These are phyloP conservation scores for Achaetomium macrosporum DNA, from an alignment of 2,329 filamentous ascomycete species.

Conservation along the genomic window DNA sequence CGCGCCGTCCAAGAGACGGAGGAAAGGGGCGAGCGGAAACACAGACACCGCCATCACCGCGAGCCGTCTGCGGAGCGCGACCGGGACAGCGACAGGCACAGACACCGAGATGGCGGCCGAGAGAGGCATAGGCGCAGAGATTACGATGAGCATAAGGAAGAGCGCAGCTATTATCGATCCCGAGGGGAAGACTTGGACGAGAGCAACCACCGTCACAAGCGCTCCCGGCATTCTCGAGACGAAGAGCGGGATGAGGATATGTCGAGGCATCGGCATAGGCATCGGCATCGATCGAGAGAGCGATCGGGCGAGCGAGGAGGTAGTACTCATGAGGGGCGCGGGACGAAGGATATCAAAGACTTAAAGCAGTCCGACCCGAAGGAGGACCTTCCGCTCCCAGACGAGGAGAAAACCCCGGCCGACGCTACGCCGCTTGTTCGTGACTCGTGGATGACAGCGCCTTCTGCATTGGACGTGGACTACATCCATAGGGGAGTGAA, in stretches of 20 bases:
- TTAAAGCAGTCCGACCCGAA: slow-evolving; percentile 43
- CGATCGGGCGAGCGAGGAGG: slow-evolving; percentile 21
- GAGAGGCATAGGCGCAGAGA: slow-evolving; percentile 28
- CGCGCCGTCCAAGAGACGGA: slow-evolving; percentile 24
- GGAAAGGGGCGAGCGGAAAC: slow-evolving; percentile 27
- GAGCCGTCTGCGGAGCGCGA: slow-evolving; percentile 27
- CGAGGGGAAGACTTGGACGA: slow-evolving; percentile 39
- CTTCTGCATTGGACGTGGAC: slow-evolving; percentile 75
- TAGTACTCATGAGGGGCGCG: slow-evolving; percentile 26
- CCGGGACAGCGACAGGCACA: slow-evolving; percentile 12
- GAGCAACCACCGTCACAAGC: slow-evolving; percentile 57
- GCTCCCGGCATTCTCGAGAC: slow-evolving; percentile 51
- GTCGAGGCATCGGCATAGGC: slow-evolving; percentile 32
- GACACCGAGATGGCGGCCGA: slow-evolving; percentile 26
- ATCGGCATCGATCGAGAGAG: slow-evolving; percentile 39
- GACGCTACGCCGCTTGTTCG: slow-evolving; percentile 48
- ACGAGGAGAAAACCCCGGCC: slow-evolving; percentile 40
- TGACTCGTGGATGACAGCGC: slow-evolving; percentile 93
- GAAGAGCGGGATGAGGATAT: slow-evolving; percentile 35
- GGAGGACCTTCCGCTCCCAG: slow-evolving; percentile 45
- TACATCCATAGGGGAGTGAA: slow-evolving; percentile 63
- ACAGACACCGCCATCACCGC: slow-evolving; percentile 28
- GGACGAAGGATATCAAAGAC: slow-evolving; percentile 32
- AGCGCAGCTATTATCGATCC: slow-evolving; percentile 32
- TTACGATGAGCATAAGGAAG: slow-evolving; percentile 26